Percentiles rank a stretch among this genome's conserved stretches.
Evolutionary conservation across 2,329 filamentous ascomycete species (phyloP).

Genomic region (Fusarium decemcellulare): DNA sequence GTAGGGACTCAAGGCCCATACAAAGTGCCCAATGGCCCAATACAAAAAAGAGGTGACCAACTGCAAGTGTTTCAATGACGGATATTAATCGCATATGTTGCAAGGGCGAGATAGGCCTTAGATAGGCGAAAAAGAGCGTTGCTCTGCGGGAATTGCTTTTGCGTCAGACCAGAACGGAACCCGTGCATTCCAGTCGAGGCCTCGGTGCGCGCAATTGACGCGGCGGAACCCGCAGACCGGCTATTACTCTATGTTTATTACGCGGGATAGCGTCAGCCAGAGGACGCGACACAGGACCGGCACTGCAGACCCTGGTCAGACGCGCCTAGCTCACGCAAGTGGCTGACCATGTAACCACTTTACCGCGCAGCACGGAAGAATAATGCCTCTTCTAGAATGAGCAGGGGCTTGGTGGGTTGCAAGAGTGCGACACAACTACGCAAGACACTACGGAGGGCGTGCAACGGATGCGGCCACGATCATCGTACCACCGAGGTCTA

Average conservation of each 20-base stretch:
- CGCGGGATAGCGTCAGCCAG: conserved; percentile 2
- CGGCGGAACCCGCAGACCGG: conserved; percentile 10
- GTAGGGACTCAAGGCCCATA: neutral
- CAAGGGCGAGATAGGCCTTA: conserved; percentile 36
- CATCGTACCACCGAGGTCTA: conserved; percentile 21
- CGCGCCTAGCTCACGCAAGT: neutral
- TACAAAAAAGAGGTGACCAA: conserved; percentile 29
- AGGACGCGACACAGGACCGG: neutral
- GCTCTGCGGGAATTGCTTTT: neutral
- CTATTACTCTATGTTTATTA: conserved; percentile 16
- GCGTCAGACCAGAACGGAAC: neutral
- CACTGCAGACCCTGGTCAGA: neutral
- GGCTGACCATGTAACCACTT: conserved; percentile 7
- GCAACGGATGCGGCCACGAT: neutral
- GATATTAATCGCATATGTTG: conserved; percentile 18
- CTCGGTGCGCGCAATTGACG: conserved; percentile 3
- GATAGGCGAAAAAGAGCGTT: conserved; percentile 23
- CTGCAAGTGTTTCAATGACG: conserved; percentile 38
- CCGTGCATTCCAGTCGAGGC: neutral
- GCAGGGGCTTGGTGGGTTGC: neutral
- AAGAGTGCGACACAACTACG: neutral
- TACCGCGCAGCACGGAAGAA: neutral
- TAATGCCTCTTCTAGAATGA: conserved; percentile 5
- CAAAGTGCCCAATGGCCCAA: conserved; percentile 1
- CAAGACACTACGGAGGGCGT: conserved; percentile 17